Evolutionary conservation across 1,139 yeast genomes (phyloP), one percentile per base, ranked within the genome.

Genomic region (Insectozyma bohioensis): DNA sequence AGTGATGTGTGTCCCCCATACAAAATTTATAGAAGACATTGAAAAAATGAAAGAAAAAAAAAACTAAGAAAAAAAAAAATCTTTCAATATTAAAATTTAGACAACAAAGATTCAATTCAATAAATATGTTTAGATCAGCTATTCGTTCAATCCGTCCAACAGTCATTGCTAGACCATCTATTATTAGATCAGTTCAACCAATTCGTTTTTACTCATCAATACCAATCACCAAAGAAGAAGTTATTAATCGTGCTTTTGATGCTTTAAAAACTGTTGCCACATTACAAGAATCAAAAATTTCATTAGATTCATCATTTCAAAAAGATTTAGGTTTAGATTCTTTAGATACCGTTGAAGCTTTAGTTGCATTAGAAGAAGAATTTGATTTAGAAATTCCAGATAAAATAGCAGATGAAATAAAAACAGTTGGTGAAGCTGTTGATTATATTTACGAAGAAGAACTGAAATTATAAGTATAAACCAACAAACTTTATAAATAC

Each of bases 281-380:
- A 38, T 64, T 69, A 47, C 74, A 69, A 52, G 75, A 68, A 48
- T 64, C 74, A 26, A 66, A 61, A 41, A 58, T 69, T 28, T 42
- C 59, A 18, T 52, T 65, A 48, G 68, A 65, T 28, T 67, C 80
- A 23, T 69, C 76, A 38, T 76, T 76, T 59, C 73, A 71, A 50
- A 74, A 74, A 49, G 86, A 80, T 51, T 67, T 80, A 53, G 82
- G 82, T n/a, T 63, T 80, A 47, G 86, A 80, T 54, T 80, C 86
- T 5, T 69, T 80, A 45, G 86, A 80, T 49, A 77, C 84, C 35
- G 84, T 80, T 36, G 86, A 80, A 61, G 78, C 83, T 39, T 65
- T 80, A 47, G 85, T 80, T 49, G 84, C 85, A 38, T 75, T 80
- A 51, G 85, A 80, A 62, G 85, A 80, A 62, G 81, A 80, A 58